Percentiles rank a stretch among this genome's conserved stretches.
Evolutionary conservation across 805 yeast species (phyloP).

Genomic region (Ogataea naganishii): DNA sequence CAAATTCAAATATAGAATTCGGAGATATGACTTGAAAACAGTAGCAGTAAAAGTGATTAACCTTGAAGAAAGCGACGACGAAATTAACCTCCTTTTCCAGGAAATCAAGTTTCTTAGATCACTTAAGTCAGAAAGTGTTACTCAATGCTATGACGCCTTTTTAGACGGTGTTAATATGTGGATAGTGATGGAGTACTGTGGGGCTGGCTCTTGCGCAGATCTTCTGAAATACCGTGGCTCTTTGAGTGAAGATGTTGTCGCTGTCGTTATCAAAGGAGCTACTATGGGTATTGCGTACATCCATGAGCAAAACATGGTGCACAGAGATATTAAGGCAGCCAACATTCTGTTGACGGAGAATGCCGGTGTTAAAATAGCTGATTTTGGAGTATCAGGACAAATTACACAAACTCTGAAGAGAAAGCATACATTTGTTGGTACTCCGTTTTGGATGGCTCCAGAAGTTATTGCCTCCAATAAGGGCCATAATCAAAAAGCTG

Average conservation of each 20-base stretch:
- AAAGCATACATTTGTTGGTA: conserved; percentile 81
- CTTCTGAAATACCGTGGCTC: conserved; percentile 46
- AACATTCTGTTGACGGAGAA: conserved; percentile 64
- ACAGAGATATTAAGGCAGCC: conserved; percentile 87
- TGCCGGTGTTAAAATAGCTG: conserved; percentile 77
- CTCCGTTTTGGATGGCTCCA: conserved; percentile 99
- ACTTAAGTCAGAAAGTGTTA: conserved; percentile 57
- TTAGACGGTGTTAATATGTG: conserved; percentile 63
- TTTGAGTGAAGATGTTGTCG: conserved; percentile 51
- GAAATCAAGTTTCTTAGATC: conserved; percentile 73
- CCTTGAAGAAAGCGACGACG: conserved; percentile 72
- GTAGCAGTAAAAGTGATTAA: conserved; percentile 88
- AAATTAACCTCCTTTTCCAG: conserved; percentile 57
- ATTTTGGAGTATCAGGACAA: conserved; percentile 90
- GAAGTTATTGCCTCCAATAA: conserved; percentile 59
- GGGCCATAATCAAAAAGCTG: conserved; percentile 82
- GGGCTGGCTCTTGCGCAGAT: conserved; percentile 87
- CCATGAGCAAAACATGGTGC: conserved; percentile 70
- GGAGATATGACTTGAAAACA: conserved; percentile 14
- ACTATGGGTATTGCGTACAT: conserved; percentile 68
- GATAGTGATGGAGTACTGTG: conserved; percentile 93
- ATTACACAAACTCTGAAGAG: conserved; percentile 43
- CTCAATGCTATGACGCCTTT: conserved; percentile 57
- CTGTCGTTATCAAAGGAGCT: conserved; percentile 54
- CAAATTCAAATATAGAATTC: conserved; percentile 3